Evolutionary conservation across 1,284 basidiomycete genomes (phyloP).

Genomic region (Cryptococcus sp.): DNA sequence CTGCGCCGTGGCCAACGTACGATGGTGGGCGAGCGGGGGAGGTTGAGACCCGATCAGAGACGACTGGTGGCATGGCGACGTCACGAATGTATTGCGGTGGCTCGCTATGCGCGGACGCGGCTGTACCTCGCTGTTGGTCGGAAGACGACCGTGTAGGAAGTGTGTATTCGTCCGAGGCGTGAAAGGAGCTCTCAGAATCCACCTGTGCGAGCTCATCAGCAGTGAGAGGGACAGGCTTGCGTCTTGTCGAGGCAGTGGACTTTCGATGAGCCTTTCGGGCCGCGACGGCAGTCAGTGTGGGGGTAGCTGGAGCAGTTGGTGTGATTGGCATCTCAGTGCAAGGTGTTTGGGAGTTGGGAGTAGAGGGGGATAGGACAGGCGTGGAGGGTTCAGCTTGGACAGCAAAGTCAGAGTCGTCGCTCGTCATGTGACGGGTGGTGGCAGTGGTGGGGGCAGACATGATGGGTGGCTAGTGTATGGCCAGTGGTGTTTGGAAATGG

Average conservation of each 20-base stretch:
- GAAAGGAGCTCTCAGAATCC: background rate
- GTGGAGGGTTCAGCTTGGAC: too few relatives aligned
- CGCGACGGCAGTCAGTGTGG: background rate
- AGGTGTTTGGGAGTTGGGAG: too few relatives aligned
- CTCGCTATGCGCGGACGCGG: background rate
- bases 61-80: conserved; percentile 18
- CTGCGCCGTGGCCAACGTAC: background rate
- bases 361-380: too few relatives aligned
- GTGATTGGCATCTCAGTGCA: too few relatives aligned
- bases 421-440: too few relatives aligned
- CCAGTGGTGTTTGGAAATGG: too few relatives aligned
- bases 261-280: conserved; percentile 13
- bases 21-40: conserved; percentile 1
- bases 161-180: background rate
- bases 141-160: background rate
- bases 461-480: too few relatives aligned
- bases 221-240: conserved; percentile 31
- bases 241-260: conserved; percentile 24
- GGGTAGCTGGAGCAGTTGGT: background rate
- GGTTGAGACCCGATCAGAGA: background rate
- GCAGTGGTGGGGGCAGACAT: too few relatives aligned
- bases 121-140: background rate
- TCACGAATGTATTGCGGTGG: conserved; percentile 31
- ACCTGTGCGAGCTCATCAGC: background rate
- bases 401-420: too few relatives aligned